Conservation (phyloP, 805 yeast species). For the Kodamaea kakaduensis region DNA sequence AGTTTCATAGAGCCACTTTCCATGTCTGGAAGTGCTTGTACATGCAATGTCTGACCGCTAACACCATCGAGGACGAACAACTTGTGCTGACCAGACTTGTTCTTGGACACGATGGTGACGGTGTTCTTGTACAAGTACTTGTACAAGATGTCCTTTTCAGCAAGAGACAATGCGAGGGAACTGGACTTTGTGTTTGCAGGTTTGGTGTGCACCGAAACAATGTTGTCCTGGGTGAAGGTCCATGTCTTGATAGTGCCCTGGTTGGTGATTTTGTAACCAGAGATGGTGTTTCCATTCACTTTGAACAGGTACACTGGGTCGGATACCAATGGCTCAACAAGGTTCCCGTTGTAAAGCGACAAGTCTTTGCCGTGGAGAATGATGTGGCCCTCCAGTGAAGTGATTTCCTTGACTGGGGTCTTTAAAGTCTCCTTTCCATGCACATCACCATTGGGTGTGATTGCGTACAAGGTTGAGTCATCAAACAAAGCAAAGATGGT, state of each 20-base stretch:
- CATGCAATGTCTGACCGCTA: slow-evolving; percentile 58
- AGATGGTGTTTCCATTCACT: slow-evolving; percentile 12
- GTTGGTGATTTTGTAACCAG: slow-evolving; percentile 19
- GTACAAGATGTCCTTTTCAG: slow-evolving; percentile 71
- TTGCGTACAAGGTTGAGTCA: slow-evolving; percentile 1
- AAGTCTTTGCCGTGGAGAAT: neutral
- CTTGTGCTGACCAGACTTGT: slow-evolving; percentile 11
- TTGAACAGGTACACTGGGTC: slow-evolving; percentile 16
- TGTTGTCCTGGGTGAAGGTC: slow-evolving; percentile 22
- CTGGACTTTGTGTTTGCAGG: slow-evolving; percentile 28
- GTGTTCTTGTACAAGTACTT: slow-evolving; percentile 76
- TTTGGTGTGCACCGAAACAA: slow-evolving; percentile 18
- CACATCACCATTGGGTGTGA: neutral
- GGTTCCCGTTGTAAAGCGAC: neutral
- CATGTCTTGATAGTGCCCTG: slow-evolving; percentile 23
- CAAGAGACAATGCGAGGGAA: slow-evolving; percentile 64
- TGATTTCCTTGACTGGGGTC: neutral
- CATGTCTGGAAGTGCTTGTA: slow-evolving; percentile 19
- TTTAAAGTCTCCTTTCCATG: slow-evolving; percentile 1
- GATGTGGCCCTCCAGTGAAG: neutral
- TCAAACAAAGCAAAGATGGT: slow-evolving; percentile 14
- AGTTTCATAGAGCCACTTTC: slow-evolving; percentile 44
- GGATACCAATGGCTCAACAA: no score
- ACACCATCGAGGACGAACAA: slow-evolving; percentile 62
- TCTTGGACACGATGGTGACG: slow-evolving; percentile 44